Percentiles rank a stretch among this genome's conserved stretches.
These are phyloP conservation scores for Ilex asprella DNA, from an alignment of 257 asterid species.

Conservation along the genomic window DNA sequence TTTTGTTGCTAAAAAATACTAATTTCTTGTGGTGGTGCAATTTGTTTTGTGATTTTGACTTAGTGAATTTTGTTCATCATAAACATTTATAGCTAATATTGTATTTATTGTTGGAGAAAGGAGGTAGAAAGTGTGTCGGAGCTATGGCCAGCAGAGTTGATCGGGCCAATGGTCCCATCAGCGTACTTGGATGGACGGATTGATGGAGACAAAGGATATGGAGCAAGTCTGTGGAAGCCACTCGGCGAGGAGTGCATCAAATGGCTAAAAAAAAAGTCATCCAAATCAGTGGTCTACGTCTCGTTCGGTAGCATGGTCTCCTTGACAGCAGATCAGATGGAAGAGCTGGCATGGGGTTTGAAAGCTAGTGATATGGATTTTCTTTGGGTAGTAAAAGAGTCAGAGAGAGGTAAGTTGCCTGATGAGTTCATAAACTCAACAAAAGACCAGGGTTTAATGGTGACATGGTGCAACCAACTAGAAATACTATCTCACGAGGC, in stretches of 20 bases:
- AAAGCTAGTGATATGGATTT: conserved; percentile 22
- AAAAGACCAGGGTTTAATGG: conserved; percentile 37
- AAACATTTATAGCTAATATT: background rate
- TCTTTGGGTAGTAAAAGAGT: conserved; percentile 61
- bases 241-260: conserved; percentile 35
- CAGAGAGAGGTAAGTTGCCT: conserved; percentile 42
- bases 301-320: conserved; percentile 77
- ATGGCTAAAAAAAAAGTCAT: conserved; percentile 52
- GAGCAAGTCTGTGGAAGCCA: conserved; percentile 78
- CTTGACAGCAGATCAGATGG: conserved; percentile 39
- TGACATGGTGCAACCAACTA: conserved; percentile 70
- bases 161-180: conserved; percentile 73
- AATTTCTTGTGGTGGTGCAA: background rate
- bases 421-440: conserved; percentile 19
- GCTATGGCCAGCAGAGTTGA: conserved; percentile 46
- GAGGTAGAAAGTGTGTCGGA: conserved; percentile 35
- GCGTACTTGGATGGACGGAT: conserved; percentile 52
- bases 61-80: background rate
- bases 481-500: conserved; percentile 46
- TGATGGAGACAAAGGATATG: conserved; percentile 55
- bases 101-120: conserved; percentile 13
- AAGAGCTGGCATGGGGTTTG: conserved; percentile 43
- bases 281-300: conserved; percentile 44
- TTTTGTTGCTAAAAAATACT: background rate
- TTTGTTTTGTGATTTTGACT: no score